Base-by-base conservation (phyloP, 345 rosid genomes). In the Acer yangbiense region DNA sequence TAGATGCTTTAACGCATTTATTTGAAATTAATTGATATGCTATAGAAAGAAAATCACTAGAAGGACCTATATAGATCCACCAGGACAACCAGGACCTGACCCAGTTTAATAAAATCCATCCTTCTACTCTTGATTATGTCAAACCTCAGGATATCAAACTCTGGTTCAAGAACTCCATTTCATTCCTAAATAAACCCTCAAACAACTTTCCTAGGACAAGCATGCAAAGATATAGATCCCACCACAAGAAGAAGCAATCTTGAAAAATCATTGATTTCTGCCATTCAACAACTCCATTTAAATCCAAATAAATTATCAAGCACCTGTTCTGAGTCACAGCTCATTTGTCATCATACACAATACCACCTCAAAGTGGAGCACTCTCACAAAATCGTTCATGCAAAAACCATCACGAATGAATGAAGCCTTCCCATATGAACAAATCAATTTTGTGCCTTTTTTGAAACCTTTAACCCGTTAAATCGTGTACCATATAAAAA, bases 361-460 rank as follows among this genome's bases (percentile, higher is more conserved):
- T 58, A 58, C n/a, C 43, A 72, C 17, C n/a, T 72, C 32, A 41
- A 73, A 41, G 25, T 61, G 41, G 76, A 73, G 57, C 68, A 73
- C 68, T 21, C 50, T 61, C 46, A 73, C 18, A 41, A 39, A 21
- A 7, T 73, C 11, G 16, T 13, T 8, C 25, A 61, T 60, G 13
- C 18, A 9, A 14, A 73, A 60, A 61, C 23, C 23, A 21, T 44
- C 58, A 61, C 14, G 14, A 23, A n/a, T 1, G 16, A 20, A 62
- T 20, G 16, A 32, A 27, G 44, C 46, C 32, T 44, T 21, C 4
- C 18, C 10, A 44, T 3, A 68, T 68, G 54, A 70, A 32, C 12
- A 25, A 54, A 57, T 21, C 41, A 9, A 8, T 18, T 16, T 13
- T 50, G 4, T 54, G 43, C 64, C 46, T 61, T 23, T 73, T 61